phyloP scores from a whole-genome alignment of 176 grass and related monocot genomes.

The Calamus simplicifolius region DNA sequence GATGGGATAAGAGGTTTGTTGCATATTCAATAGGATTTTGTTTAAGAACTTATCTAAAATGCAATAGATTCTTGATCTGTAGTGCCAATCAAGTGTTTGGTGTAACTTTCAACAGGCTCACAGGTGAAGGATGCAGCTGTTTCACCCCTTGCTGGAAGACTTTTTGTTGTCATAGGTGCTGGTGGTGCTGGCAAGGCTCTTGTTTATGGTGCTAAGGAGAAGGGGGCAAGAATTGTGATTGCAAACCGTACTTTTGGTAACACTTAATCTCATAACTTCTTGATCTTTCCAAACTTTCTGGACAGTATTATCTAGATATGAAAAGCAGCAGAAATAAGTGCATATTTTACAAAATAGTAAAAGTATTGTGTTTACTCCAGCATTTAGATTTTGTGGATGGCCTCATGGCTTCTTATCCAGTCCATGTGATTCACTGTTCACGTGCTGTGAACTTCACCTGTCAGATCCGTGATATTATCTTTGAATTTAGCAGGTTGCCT shows the following conservation, averaged over 20 bases:
- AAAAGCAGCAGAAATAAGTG: too few species aligned
- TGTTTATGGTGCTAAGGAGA: constrained; percentile 94
- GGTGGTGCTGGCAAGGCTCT: constrained; percentile 97
- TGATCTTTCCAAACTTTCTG: background rate
- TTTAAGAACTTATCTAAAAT: background rate
- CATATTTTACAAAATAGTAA: too few species aligned
- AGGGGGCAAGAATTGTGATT: constrained; percentile 91
- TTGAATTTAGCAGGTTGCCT: too few species aligned
- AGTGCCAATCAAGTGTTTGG: background rate
- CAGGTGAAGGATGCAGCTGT: constrained; percentile 19
- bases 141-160: constrained; percentile 67
- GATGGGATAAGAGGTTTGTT: constrained; percentile 91
- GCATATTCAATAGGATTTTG: background rate
- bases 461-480: too few species aligned
- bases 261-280: constrained; percentile 3
- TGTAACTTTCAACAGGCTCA: constrained; percentile 44
- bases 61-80: background rate
- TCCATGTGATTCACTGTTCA: too few species aligned
- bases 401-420: too few species aligned
- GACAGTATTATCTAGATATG: too few species aligned
- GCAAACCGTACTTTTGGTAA: constrained; percentile 98
- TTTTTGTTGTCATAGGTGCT: constrained; percentile 90
- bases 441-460: too few species aligned
- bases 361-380: too few species aligned
- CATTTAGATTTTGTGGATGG: too few species aligned